Base-by-base conservation (phyloP, 371 early-diverging fungal genomes). In the Mucor velutinosus region DNA sequence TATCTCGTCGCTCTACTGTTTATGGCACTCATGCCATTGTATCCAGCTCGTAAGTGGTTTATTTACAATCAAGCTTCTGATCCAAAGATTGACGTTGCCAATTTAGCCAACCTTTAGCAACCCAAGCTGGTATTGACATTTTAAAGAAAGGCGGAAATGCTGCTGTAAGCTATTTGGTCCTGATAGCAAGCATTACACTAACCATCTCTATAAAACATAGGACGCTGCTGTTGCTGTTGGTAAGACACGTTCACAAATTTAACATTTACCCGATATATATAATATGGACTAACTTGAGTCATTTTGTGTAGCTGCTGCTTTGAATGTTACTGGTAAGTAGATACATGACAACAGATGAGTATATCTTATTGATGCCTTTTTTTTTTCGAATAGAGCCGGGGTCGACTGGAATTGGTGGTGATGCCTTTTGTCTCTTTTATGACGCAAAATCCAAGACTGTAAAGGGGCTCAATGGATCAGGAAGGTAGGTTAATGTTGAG, bases 381-480 rank as follows among this genome's bases (percentile, higher is more conserved):
- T 14, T 7, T 57, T 41, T 27, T 35, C 17, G 7, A 35, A 57
- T 43, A 86, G 94, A 96, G 76, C 94, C 97, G 8, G 83, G 87
- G 39, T 92, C 93, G 0, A 94, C 95, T 17, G 97, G 97, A 11
- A 89, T 96, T 64, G 97, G 97, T 47, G 97, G 97, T 43, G 97
- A 96, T 72, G 90, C 89, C 45, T 97, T 97, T 75, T 89, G 93
- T 66, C 81, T 97, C 15, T 92, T 88, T 70, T 94, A 91, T 74
- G 84, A 89, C 66, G 87, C 89, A 35, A 89, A 84, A 58, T 71
- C 76, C 8, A 80, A 82, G 32, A 76, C 70, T 1, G 91, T 93
- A 17, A 72, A 76, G 35, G 92, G 85, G 0, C 68, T 91, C 15
- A 94, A 94, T 76, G 94, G 91, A 17, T 91, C 90, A 19, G 93